Percentiles rank a stretch among this genome's conserved stretches.
Evolutionary conservation across 2,329 filamentous ascomycete species (phyloP).

Genomic region (Neoarthrinium moseri): DNA sequence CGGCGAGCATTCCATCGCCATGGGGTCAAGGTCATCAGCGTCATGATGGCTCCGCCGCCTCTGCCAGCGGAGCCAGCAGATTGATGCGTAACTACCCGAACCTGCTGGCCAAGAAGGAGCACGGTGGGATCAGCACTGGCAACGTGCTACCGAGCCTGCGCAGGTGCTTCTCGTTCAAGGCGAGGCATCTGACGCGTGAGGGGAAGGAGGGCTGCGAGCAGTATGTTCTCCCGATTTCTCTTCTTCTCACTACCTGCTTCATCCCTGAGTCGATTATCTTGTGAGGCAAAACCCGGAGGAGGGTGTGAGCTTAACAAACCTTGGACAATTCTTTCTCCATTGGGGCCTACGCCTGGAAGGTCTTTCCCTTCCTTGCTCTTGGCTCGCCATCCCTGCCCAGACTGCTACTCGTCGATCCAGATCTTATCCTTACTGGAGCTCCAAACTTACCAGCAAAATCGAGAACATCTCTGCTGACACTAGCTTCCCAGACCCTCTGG

Average conservation of each 20-base stretch:
- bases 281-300: background rate
- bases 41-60: background rate
- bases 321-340: background rate
- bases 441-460: background rate
- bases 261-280: background rate
- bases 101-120: background rate
- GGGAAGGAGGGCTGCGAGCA: slow-evolving; percentile 4
- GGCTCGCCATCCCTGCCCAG: background rate
- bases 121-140: background rate
- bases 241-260: background rate
- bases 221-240: slow-evolving; percentile 2
- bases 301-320: background rate
- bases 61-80: too few species aligned
- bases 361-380: background rate
- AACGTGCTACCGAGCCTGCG: background rate
- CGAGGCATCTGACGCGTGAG: background rate
- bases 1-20: background rate
- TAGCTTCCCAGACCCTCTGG: background rate
- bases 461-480: background rate
- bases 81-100: too few species aligned
- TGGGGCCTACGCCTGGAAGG: background rate
- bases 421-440: background rate
- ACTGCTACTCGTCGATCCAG: background rate
- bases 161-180: slow-evolving; percentile 5
- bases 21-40: background rate